Percentiles rank a stretch among this genome's conserved stretches.
phyloP scores from a whole-genome alignment of 306 rosid species.

The Lupinus albus region DNA sequence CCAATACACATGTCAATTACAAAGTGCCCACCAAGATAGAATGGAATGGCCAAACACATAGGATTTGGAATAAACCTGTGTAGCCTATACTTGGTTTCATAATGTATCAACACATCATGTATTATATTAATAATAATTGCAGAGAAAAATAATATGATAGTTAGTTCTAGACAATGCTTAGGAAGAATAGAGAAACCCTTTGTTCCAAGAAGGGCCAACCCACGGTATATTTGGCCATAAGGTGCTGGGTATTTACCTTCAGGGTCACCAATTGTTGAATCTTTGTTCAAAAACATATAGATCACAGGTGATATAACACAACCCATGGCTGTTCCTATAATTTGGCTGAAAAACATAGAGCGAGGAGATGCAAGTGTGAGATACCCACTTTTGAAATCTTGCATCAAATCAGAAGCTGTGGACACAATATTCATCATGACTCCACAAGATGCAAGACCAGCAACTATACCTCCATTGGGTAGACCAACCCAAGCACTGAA shows the following conservation, averaged over 20 bases:
- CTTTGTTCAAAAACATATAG: slow-evolving; percentile 72
- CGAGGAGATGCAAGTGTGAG: slow-evolving; percentile 70
- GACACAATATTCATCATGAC: slow-evolving; percentile 84
- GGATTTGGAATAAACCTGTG: slow-evolving; percentile 59
- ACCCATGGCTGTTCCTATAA: slow-evolving; percentile 62
- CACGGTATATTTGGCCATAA: slow-evolving; percentile 60
- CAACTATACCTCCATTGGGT: slow-evolving; percentile 62
- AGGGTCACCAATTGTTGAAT: slow-evolving; percentile 63
- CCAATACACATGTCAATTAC: slow-evolving; percentile 81
- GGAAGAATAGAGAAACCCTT: slow-evolving; percentile 75
- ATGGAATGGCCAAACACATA: slow-evolving; percentile 76
- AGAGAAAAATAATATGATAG: slow-evolving; percentile 45
- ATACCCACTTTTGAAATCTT: slow-evolving; percentile 78
- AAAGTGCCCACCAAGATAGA: slow-evolving; percentile 69
- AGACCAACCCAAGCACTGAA: slow-evolving; percentile 73
- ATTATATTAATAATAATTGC: slow-evolving; percentile 45
- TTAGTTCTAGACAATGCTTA: slow-evolving; percentile 55
- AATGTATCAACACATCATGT: slow-evolving; percentile 46
- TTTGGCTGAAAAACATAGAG: slow-evolving; percentile 76
- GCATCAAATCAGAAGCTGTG: slow-evolving; percentile 81
- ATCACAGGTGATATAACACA: slow-evolving; percentile 57
- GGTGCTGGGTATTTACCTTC: slow-evolving; percentile 74
- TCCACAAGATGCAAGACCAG: slow-evolving; percentile 82
- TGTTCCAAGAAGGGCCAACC: slow-evolving; percentile 71
- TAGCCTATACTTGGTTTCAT: slow-evolving; percentile 44